These are phyloP conservation scores for Zygnema cylindricum DNA, from an alignment of 139 green algal genomes.

Conservation along the genomic window DNA sequence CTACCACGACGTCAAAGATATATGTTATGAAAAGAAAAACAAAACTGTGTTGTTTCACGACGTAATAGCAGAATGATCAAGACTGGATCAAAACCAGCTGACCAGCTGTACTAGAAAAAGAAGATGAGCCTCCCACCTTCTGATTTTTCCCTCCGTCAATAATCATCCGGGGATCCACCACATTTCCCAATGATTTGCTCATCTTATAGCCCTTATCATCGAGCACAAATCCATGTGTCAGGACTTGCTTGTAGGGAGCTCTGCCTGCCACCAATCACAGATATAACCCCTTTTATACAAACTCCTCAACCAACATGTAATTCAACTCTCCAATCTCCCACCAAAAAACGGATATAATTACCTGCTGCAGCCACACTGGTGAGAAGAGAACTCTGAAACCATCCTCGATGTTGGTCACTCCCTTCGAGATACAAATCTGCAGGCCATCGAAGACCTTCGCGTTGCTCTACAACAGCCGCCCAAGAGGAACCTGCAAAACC, in stretches of 20 bases:
- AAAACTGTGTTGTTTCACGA: conserved; percentile 3
- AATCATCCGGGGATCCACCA: conserved; percentile 89
- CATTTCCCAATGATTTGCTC: conserved; percentile 92
- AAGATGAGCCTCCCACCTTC: conserved; percentile 68
- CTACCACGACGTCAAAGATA: conserved; percentile 4
- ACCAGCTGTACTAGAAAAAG: too few relatives aligned
- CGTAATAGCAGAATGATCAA: neutral
- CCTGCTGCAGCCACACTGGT: conserved; percentile 81
- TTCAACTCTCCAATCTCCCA: neutral
- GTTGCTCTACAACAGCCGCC: conserved; percentile 76
- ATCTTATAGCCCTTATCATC: conserved; percentile 93
- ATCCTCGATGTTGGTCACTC: conserved; percentile 95
- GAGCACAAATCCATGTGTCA: conserved; percentile 95
- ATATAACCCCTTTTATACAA: neutral
- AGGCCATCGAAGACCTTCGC: conserved; percentile 71
- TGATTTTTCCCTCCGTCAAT: conserved; percentile 84
- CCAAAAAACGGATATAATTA: neutral
- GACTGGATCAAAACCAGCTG: conserved; percentile 5
- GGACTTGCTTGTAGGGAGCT: conserved; percentile 87
- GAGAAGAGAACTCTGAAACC: conserved; percentile 96
- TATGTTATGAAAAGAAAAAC: neutral
- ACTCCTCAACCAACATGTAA: neutral
- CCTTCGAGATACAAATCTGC: conserved; percentile 98
- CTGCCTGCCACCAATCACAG: conserved; percentile 26
- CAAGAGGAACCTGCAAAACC: conserved; percentile 61